Conservation (phyloP, 106 monocot genomes). For the Phalaenopsis equestris region DNA sequence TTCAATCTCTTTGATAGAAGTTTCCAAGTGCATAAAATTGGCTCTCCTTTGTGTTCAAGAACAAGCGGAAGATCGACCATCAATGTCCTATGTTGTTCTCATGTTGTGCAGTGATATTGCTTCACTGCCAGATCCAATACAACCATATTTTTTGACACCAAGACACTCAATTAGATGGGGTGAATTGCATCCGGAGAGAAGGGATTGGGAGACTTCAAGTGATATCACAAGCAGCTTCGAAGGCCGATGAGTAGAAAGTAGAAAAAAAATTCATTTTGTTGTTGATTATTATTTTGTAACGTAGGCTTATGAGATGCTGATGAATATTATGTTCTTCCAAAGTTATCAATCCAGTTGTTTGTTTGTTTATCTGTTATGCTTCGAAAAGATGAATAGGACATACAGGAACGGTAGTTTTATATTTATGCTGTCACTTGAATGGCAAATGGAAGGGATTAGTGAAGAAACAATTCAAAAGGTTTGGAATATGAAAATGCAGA, state of each 20-base stretch:
- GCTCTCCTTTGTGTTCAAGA: conserved; percentile 14
- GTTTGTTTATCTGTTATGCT: too few species aligned
- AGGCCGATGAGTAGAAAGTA: not conserved
- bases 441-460: too few species aligned
- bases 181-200: not conserved
- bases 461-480: too few species aligned
- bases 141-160: conserved; percentile 4
- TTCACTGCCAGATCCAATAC: conserved; percentile 12
- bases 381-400: too few species aligned
- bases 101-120: conserved; percentile 3
- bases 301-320: not conserved
- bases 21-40: conserved; percentile 9
- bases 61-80: conserved; percentile 11
- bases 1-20: not conserved
- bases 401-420: too few species aligned
- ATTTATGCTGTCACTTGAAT: too few species aligned
- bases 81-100: conserved; percentile 3
- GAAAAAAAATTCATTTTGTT: not conserved
- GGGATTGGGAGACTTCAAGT: not conserved
- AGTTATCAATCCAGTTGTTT: too few species aligned
- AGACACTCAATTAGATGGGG: not conserved
- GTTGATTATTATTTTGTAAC: not conserved
- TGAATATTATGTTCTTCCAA: too few species aligned
- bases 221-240: not conserved
- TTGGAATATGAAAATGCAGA: too few species aligned